These are phyloP conservation scores for Lolium rigidum DNA, from an alignment of 176 grass and related monocot genomes.

Conservation along the genomic window DNA sequence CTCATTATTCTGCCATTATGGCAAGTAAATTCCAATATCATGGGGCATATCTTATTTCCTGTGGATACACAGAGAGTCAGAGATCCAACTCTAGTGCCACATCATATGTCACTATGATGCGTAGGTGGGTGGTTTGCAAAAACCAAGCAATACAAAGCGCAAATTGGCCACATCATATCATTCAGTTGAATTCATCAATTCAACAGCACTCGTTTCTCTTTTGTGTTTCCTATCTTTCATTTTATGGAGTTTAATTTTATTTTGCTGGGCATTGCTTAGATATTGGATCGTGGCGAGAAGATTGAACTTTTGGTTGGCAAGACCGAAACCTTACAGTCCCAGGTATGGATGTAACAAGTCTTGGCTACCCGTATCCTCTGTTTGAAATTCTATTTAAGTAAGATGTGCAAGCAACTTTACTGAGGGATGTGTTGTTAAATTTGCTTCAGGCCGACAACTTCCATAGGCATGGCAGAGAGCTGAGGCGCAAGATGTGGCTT, in stretches of 20 bases:
- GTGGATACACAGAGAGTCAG: not conserved
- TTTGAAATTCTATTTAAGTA: not conserved
- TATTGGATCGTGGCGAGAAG: slow-evolving; percentile 96
- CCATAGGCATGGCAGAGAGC: slow-evolving; percentile 94
- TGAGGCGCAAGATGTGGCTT: slow-evolving; percentile 98
- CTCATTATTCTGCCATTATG: not conserved
- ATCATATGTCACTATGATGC: no score
- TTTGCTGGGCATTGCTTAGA: slow-evolving; percentile 44
- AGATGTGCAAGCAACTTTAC: not conserved
- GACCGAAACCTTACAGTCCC: slow-evolving; percentile 91
- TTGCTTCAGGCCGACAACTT: slow-evolving; percentile 87
- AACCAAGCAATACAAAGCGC: not conserved
- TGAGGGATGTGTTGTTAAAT: slow-evolving; percentile 1
- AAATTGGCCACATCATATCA: not conserved
- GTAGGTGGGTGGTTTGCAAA: no score
- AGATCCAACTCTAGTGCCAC: not conserved
- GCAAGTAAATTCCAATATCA: not conserved
- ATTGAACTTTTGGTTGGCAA: slow-evolving; percentile 96
- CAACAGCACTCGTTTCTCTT: not conserved
- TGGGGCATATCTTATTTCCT: not conserved
- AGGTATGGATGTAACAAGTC: slow-evolving; percentile 56
- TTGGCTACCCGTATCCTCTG: not conserved
- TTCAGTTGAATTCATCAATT: not conserved
- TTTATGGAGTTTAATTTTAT: slow-evolving; percentile 7
- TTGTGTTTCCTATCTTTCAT: not conserved